Evolutionary conservation across 2,329 filamentous ascomycete genomes (phyloP).

Genomic region (Stachybotrys elegans): DNA sequence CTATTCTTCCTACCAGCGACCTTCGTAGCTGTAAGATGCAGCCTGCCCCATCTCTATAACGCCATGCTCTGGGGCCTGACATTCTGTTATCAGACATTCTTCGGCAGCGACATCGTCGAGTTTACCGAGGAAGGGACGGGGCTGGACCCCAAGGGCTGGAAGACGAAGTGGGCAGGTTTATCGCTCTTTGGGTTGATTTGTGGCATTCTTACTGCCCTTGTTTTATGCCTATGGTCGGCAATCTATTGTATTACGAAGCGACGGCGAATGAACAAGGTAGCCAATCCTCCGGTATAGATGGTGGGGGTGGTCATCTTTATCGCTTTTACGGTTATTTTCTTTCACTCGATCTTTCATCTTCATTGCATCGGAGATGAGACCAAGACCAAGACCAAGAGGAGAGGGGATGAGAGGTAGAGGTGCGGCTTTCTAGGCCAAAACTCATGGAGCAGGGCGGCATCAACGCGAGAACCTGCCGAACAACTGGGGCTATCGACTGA

Average conservation of each 20-base stretch:
- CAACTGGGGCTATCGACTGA: too few species aligned
- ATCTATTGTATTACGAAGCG: background rate
- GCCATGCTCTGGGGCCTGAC: constrained; percentile 9
- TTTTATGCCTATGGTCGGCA: background rate
- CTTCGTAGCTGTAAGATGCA: constrained; percentile 20
- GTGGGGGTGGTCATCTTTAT: too few species aligned
- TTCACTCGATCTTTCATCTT: too few species aligned
- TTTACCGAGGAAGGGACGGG: background rate
- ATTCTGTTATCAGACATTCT: constrained; percentile 16
- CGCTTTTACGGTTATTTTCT: too few species aligned
- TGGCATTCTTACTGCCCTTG: background rate
- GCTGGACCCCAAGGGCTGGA: background rate
- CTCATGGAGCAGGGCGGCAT: too few species aligned
- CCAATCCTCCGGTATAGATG: too few species aligned
- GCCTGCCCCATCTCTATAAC: constrained; percentile 1
- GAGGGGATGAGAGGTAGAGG: too few species aligned
- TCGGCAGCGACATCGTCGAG: constrained; percentile 16
- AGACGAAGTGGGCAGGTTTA: background rate
- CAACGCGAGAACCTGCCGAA: too few species aligned
- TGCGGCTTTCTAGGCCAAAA: too few species aligned
- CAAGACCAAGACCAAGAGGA: too few species aligned
- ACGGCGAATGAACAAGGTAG: background rate
- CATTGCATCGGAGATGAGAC: too few species aligned
- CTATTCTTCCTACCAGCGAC: constrained; percentile 24
- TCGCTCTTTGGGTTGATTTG: background rate